These are phyloP conservation scores for Emergomyces orientalis DNA, from an alignment of 2,329 filamentous ascomycete genomes.

Conservation along the genomic window DNA sequence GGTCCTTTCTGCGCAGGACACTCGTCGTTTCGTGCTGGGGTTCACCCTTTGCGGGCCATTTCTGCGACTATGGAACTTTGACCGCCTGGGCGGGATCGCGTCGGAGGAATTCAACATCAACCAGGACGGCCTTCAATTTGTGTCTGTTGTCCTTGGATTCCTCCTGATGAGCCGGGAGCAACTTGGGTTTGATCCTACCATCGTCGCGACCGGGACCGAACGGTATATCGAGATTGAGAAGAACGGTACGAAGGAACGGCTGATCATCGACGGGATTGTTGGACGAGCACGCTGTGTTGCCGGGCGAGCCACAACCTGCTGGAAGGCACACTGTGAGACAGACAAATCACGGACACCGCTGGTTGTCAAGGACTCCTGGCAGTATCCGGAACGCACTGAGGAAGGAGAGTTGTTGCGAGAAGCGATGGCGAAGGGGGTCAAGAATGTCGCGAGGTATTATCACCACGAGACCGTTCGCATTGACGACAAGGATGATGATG, in stretches of 20 bases:
- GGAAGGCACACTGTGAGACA: constrained; percentile 34
- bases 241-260: constrained; percentile 26
- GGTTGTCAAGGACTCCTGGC: constrained; percentile 42
- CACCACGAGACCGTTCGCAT: constrained; percentile 32
- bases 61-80: constrained; percentile 42
- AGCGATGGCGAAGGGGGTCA: constrained; percentile 27
- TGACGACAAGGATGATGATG: constrained; percentile 36
- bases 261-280: constrained; percentile 35
- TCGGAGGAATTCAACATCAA: constrained; percentile 42
- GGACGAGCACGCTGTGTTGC: constrained; percentile 26
- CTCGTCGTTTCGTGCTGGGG: constrained; percentile 38
- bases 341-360: constrained; percentile 21
- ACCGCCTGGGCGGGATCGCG: constrained; percentile 39
- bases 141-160: background rate
- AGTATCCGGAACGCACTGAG: constrained; percentile 35
- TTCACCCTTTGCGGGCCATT: constrained; percentile 41
- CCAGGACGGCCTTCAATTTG: constrained; percentile 23
- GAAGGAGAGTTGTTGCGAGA: constrained; percentile 35
- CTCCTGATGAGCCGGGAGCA: constrained; percentile 32
- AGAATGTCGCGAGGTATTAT: constrained; percentile 24
- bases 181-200: constrained; percentile 39
- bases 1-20: constrained; percentile 36
- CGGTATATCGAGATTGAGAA: constrained; percentile 9
- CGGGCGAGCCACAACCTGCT: constrained; percentile 37
- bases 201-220: constrained; percentile 18